Conservation (phyloP, 2,329 filamentous ascomycete species). For the Calonectria montana region DNA sequence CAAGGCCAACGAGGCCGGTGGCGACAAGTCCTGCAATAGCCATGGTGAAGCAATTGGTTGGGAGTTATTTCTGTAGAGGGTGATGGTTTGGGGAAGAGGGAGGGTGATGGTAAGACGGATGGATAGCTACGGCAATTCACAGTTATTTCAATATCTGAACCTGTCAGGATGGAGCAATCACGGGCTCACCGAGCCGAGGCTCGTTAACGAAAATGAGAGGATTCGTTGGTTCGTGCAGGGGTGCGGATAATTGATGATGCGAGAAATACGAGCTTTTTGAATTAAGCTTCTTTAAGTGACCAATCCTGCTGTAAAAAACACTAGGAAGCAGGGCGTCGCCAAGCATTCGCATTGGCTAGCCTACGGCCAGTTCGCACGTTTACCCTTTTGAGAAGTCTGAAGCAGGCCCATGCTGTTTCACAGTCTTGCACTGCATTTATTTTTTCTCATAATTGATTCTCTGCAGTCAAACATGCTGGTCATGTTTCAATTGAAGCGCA, state of each 20-base stretch:
- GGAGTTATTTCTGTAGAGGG: not conserved
- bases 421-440: not conserved
- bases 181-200: not conserved
- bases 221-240: not conserved
- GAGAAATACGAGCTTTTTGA: slow-evolving; percentile 19
- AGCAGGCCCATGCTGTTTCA: not conserved
- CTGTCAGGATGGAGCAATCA: not conserved
- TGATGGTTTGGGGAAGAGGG: not conserved
- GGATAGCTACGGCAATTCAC: not conserved
- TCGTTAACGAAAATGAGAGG: slow-evolving; percentile 1
- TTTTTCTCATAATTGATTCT: not conserved
- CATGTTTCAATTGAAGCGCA: not conserved
- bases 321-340: not conserved
- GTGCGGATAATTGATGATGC: slow-evolving; percentile 31
- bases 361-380: not conserved
- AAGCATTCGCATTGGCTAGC: not conserved
- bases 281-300: slow-evolving; percentile 12
- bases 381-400: not conserved
- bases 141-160: not conserved
- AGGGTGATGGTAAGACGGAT: not conserved
- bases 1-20: slow-evolving; percentile 52
- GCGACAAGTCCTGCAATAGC: slow-evolving; percentile 46
- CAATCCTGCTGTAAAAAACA: not conserved
- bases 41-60: slow-evolving; percentile 41
- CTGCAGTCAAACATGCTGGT: not conserved